Percentiles rank a stretch among this genome's conserved stretches.
Conservation (phyloP, 1,284 basidiomycete genomes). For the Rhodotorula sp. region DNA sequence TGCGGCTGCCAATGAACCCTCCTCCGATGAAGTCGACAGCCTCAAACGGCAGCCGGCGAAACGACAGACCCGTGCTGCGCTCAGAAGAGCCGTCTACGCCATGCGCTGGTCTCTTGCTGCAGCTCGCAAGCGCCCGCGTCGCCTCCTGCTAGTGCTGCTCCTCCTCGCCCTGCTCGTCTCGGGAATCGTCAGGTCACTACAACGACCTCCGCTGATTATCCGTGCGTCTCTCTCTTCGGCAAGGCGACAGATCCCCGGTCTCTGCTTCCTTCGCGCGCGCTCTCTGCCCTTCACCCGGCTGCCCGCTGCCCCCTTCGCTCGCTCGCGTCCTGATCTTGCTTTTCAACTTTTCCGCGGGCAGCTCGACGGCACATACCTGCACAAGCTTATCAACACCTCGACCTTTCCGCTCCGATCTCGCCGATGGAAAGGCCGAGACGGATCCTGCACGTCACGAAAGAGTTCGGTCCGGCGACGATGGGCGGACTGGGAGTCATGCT, state of each 20-base stretch:
- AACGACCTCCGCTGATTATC: background rate
- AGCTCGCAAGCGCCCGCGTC: too few relatives aligned
- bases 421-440: conserved; percentile 8
- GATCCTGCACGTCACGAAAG: conserved; percentile 34
- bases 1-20: background rate
- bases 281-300: background rate
- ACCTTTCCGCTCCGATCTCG: background rate
- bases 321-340: background rate
- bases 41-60: too few relatives aligned
- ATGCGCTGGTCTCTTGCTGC: background rate
- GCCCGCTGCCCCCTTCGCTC: too few relatives aligned
- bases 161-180: background rate
- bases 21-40: too few relatives aligned
- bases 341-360: background rate
- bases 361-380: background rate
- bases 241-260: too few relatives aligned
- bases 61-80: too few relatives aligned
- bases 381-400: conserved; percentile 24
- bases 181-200: background rate
- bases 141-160: background rate
- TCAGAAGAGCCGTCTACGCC: background rate
- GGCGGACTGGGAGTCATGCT: conserved; percentile 36
- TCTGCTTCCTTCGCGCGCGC: background rate
- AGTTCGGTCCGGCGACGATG: conserved; percentile 38
- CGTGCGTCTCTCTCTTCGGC: background rate